These are phyloP conservation scores for Silene vulgaris DNA, from an alignment of 179 eudicot genomes.

Conservation along the genomic window DNA sequence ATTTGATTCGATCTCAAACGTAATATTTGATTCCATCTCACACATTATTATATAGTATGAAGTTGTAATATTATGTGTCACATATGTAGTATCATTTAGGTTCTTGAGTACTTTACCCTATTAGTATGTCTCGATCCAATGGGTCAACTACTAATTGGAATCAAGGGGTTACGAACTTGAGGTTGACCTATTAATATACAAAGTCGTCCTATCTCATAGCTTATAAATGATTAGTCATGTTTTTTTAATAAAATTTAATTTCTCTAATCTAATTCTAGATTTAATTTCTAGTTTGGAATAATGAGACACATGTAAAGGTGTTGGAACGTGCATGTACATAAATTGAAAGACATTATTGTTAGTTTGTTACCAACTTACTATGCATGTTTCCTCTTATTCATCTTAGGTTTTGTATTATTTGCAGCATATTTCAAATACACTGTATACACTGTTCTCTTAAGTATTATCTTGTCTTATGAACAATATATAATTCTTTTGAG, in stretches of 20 bases:
- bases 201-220: not conserved
- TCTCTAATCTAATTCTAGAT: too few species aligned
- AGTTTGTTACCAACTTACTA: too few species aligned
- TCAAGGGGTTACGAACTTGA: not conserved
- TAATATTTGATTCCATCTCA: not conserved
- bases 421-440: too few species aligned
- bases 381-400: too few species aligned
- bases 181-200: not conserved
- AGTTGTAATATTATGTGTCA: too few species aligned
- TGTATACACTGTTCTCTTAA: too few species aligned
- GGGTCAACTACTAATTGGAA: conserved; percentile 1
- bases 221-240: not conserved
- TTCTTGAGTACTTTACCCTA: not conserved
- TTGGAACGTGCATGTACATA: not conserved
- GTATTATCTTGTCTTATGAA: too few species aligned
- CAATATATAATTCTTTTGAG: too few species aligned
- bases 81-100: too few species aligned
- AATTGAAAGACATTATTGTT: too few species aligned
- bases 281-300: not conserved
- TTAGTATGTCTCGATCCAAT: not conserved
- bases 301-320: not conserved
- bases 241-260: too few species aligned
- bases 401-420: too few species aligned
- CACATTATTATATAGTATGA: not conserved
- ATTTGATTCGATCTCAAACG: not conserved